Percentiles rank a stretch among this genome's conserved stretches.
These are phyloP conservation scores for Penicillium steckii DNA, from an alignment of 495 filamentous ascomycete genomes.

Conservation along the genomic window DNA sequence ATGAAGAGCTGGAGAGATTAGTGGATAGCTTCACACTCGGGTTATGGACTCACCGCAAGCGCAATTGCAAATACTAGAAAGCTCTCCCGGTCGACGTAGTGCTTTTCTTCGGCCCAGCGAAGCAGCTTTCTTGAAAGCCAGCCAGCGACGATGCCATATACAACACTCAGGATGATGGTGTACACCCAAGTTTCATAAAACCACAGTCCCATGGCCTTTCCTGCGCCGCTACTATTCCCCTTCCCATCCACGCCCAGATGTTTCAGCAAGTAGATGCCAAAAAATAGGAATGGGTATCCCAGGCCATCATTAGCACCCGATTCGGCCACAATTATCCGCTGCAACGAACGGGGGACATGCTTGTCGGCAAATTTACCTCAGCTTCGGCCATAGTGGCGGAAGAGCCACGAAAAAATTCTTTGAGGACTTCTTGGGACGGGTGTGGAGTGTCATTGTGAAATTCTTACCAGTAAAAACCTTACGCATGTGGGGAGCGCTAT, in stretches of 20 bases:
- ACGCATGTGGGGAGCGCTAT: too few species aligned
- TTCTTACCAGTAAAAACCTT: too few species aligned
- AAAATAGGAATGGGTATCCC: constrained; percentile 86
- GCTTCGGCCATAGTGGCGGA: too few species aligned
- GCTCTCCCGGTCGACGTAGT: constrained; percentile 85
- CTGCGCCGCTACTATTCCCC: constrained; percentile 55
- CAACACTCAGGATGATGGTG: constrained; percentile 72
- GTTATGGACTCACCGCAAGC: constrained; percentile 73
- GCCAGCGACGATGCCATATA: constrained; percentile 75
- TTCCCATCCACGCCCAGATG: constrained; percentile 60
- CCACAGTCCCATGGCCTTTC: constrained; percentile 76
- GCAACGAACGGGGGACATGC: constrained; percentile 77
- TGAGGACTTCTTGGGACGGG: too few species aligned
- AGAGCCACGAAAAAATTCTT: too few species aligned
- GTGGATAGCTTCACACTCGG: too few species aligned
- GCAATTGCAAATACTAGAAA: constrained; percentile 87
- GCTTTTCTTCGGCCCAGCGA: constrained; percentile 78
- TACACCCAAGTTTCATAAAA: constrained; percentile 87
- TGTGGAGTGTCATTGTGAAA: too few species aligned
- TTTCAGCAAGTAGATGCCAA: constrained; percentile 80
- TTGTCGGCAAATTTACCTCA: constrained; percentile 92
- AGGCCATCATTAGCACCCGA: constrained; percentile 90
- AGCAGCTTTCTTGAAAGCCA: constrained; percentile 80
- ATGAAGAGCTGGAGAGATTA: too few species aligned
- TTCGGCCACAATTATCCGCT: constrained; percentile 87